Conservation (phyloP, 306 rosid genomes). For the Rubus parviflorus region DNA sequence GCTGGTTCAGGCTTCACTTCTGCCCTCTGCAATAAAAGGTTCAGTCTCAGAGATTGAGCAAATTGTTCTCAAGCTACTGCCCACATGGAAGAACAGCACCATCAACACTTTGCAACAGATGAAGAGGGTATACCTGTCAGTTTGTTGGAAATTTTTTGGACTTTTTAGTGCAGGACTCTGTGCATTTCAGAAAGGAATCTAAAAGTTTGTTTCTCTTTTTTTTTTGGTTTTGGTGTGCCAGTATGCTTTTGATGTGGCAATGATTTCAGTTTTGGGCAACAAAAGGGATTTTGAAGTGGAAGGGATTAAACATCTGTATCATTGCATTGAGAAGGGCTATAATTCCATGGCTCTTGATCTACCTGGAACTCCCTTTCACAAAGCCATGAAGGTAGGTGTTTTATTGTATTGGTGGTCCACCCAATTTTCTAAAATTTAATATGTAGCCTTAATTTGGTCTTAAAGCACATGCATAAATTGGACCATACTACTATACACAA, state of each 20-base stretch:
- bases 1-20: conserved; percentile 58
- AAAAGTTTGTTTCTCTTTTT: conserved; percentile 3
- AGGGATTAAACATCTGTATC: conserved; percentile 60
- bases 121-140: conserved; percentile 55
- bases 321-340: conserved; percentile 76
- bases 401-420: not conserved
- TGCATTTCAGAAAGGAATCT: conserved; percentile 17
- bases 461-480: conserved; percentile 1
- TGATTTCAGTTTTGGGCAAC: conserved; percentile 70
- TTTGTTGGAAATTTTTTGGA: not conserved
- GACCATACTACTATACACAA: not conserved
- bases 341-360: conserved; percentile 77
- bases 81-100: conserved; percentile 55
- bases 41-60: conserved; percentile 65
- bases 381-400: conserved; percentile 64
- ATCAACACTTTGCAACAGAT: conserved; percentile 80
- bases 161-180: conserved; percentile 1
- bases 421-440: not conserved
- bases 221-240: conserved; percentile 26
- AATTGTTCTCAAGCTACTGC: conserved; percentile 52
- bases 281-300: conserved; percentile 54
- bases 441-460: not conserved
- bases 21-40: conserved; percentile 53
- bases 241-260: conserved; percentile 92
- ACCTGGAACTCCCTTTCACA: conserved; percentile 69